Evolutionary conservation across 108 stramenopile genomes (phyloP).

Genomic region (Pseudonitzschia delicatissima): DNA sequence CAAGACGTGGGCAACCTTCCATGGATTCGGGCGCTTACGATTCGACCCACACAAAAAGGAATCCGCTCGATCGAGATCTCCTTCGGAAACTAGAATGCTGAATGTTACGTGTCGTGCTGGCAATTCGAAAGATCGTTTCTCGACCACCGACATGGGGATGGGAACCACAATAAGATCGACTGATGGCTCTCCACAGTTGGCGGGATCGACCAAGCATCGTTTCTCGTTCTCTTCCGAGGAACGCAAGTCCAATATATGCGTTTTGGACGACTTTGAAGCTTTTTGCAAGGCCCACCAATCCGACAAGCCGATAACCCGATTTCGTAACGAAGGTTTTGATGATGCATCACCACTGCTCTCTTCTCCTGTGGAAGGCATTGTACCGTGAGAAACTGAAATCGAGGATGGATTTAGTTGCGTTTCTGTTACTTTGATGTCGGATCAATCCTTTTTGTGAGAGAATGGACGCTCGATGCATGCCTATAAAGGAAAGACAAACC

Average conservation of each 20-base stretch:
- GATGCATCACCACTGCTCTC: not conserved
- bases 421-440: too few relatives aligned
- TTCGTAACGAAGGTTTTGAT: not conserved
- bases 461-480: too few relatives aligned
- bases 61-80: slow-evolving; percentile 11
- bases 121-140: slow-evolving; percentile 32
- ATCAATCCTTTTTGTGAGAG: too few relatives aligned
- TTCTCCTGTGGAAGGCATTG: too few relatives aligned
- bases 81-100: slow-evolving; percentile 12
- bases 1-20: slow-evolving; percentile 34
- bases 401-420: too few relatives aligned
- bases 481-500: too few relatives aligned
- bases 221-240: not conserved
- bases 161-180: slow-evolving; percentile 8
- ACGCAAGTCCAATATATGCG: slow-evolving; percentile 5
- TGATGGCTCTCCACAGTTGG: not conserved
- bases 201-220: not conserved
- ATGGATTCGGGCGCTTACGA: slow-evolving; percentile 32
- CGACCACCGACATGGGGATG: slow-evolving; percentile 18
- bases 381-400: too few relatives aligned
- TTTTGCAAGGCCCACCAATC: not conserved
- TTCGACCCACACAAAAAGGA: slow-evolving; percentile 17
- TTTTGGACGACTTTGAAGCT: not conserved
- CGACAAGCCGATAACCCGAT: not conserved
- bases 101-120: slow-evolving; percentile 32